A percentile compares a stretch with the other conserved stretches of the same genome.
Conservation (phyloP, 805 yeast species). For the Saturnispora dispora region DNA sequence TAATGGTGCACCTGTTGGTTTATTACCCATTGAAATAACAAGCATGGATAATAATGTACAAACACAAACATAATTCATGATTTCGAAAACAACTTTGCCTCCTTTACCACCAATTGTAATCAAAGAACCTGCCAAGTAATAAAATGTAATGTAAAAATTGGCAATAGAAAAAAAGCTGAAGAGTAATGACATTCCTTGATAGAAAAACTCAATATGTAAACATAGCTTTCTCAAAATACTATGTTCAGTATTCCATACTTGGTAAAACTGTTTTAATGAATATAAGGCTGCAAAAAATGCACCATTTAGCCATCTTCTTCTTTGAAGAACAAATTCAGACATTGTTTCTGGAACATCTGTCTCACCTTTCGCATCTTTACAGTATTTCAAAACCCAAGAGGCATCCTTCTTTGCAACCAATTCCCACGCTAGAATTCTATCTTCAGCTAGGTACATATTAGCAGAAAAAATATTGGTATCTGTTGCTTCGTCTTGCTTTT, state of each 20-base stretch:
- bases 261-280: conserved; percentile 75
- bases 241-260: conserved; percentile 86
- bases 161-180: conserved; percentile 91
- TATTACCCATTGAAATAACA: conserved; percentile 89
- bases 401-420: conserved; percentile 76
- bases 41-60: conserved; percentile 82
- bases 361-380: conserved; percentile 87
- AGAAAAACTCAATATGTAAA: conserved; percentile 79
- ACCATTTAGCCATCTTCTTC: conserved; percentile 98
- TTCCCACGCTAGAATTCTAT: conserved; percentile 94
- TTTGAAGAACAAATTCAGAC: conserved; percentile 90
- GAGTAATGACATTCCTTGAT: conserved; percentile 69
- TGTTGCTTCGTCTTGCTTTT: conserved; percentile 31
- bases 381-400: conserved; percentile 86
- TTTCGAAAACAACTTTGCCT: conserved; percentile 77
- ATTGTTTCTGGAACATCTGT: conserved; percentile 94
- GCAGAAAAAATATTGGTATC: conserved; percentile 77
- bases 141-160: conserved; percentile 86
- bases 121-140: conserved; percentile 85
- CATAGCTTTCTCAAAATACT: conserved; percentile 69
- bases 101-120: conserved; percentile 51
- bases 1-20: conserved; percentile 92
- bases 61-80: conserved; percentile 77
- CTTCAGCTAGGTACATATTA: conserved; percentile 96
- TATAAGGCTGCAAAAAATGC: conserved; percentile 94